Base-by-base conservation (phyloP, 495 filamentous ascomycete genomes). In the Poronia punctata region DNA sequence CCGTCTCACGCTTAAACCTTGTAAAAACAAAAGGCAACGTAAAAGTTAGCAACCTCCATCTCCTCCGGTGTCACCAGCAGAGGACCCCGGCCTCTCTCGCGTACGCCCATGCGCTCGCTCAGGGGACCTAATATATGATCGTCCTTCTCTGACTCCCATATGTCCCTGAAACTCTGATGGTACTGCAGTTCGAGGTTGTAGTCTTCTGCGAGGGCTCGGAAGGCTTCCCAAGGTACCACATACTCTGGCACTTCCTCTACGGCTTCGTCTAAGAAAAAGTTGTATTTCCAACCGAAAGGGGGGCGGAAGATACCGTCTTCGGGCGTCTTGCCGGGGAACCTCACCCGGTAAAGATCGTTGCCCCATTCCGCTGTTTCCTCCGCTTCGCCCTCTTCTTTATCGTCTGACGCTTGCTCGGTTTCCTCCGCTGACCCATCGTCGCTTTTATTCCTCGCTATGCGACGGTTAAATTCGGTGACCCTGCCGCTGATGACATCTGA, bases 221-320 rank as follows among this genome's bases (percentile, higher is more conserved):
- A 96, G 1, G 86, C 88, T 55, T 93, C 88, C 93, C 93, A 98
- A 0, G 92, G 92, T 6, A 98, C 93, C 7, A 98, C 89, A 61
- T 95, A 98, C 65, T 98, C 92, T 17, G 92, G 92, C 7, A 95
- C 83, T 49, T 89, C 87, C 59, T 95, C 88, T 14, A 98, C 92
- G 1, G 92, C 93, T 59, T 98, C 92, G 52, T 89, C 77, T 52
- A 98, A 78, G 54, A 87, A 90, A 70, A 93, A 98, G 56, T 77
- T 93, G 60, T 98, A 98, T 56, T 86, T 90, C 90, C 92, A 96
- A 19, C 93, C 93, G 56, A 88, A 98, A 0, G 88, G 86, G 2
- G 93, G 93, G 2, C 92, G 80, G 64, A 97, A 98, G 25, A 87
- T 68, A 27, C 83, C 82, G 40, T 90, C 86, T 37, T 77, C 66